Percentiles rank a stretch among this genome's conserved stretches.
These are phyloP conservation scores for Acanthamoeba royreba DNA, from an alignment of 208 protist genomes.

Conservation along the genomic window DNA sequence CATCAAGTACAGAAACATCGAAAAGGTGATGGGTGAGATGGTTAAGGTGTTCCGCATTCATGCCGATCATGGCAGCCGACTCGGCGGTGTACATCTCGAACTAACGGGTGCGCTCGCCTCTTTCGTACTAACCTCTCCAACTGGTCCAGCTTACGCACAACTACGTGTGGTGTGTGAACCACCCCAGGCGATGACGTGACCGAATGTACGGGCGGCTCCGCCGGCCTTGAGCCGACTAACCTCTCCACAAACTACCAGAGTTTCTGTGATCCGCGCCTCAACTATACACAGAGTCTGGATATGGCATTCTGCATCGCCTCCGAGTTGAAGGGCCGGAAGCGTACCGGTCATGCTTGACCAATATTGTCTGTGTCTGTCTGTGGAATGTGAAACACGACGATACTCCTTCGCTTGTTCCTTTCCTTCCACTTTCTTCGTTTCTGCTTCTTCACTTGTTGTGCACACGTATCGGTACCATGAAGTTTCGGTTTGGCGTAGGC, in stretches of 20 bases:
- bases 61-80: neutral
- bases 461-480: no score
- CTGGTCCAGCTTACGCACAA: neutral
- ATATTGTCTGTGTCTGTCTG: no score
- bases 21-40: constrained; percentile 64
- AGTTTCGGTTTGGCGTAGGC: no score
- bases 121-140: neutral
- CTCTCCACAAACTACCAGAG: constrained; percentile 61
- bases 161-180: neutral
- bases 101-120: constrained; percentile 46
- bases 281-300: constrained; percentile 72
- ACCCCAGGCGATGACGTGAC: constrained; percentile 61
- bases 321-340: constrained; percentile 21
- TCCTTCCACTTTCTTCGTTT: no score
- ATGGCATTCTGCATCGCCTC: constrained; percentile 71
- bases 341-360: no score
- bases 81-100: constrained; percentile 74
- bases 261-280: constrained; percentile 56
- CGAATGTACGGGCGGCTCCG: constrained; percentile 68
- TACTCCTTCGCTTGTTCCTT: no score
- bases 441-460: no score
- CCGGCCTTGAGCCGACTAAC: constrained; percentile 20
- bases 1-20: constrained; percentile 66
- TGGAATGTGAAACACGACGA: no score
- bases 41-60: constrained; percentile 59